Base-by-base conservation (phyloP, 2,329 filamentous ascomycete species). In the Tolypocladium endophyticum region DNA sequence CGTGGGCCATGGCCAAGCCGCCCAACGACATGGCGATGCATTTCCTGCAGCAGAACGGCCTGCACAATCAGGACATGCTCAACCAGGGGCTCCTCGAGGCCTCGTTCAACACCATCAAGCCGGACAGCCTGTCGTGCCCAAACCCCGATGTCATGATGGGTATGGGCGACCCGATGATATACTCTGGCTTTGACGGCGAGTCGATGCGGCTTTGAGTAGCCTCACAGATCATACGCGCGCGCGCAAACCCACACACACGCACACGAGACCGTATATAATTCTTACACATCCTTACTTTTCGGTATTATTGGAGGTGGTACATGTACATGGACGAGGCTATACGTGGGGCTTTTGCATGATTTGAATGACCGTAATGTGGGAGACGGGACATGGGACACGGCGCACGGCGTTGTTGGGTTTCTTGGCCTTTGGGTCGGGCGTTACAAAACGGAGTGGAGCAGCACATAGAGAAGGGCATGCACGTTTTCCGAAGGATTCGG, bases 111-210 rank as follows among this genome's bases (percentile, higher is more conserved):
- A 79, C 76, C 33, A 79, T 84, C 64, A 83, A 84, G 72, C 81
- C 81, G 16, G 79, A 83, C 59, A 75, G 81, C 53, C 72, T 84
- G 52, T 78, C 78, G 43, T 79, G 79, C 64, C 71, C 77, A 50
- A 80, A 81, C 58, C 75, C 79, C 1, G 80, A 82, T 53, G 78
- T 80, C 9, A 84, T 84, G 81, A 74, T 84, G 68, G 79, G 81
- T 23, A 77, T 82, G 66, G 78, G 76, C 23, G 82, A 85, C 62
- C 81, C 82, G 1, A 84, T 84, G 81, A 83, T 85, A 59, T 84
- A 79, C 65, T 74, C 77, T 3, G 78, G 79, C 53, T 82, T 78
- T 66, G 79, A 81, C 60, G 73, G 72, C 60, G 78, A 80, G 56
- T 62, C 69, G 25, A 70, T 79, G 67, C 68, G 75, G 61, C 67